Conservation (phyloP, 2,329 filamentous ascomycete species). For the Dactylellina sp. region DNA sequence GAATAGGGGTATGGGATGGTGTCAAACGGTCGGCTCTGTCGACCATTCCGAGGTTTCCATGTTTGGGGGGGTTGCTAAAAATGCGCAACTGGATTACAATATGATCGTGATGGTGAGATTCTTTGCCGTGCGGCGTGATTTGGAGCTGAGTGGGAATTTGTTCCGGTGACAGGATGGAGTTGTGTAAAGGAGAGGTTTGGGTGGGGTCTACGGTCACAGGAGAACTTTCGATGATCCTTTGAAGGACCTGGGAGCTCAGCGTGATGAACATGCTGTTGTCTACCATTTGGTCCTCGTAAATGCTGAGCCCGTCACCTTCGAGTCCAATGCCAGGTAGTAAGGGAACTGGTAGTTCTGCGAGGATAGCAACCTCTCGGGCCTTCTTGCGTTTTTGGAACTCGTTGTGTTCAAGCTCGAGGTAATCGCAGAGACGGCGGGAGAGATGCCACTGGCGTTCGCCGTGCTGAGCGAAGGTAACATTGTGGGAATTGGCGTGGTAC, state of each 20-base stretch:
- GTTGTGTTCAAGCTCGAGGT: constrained; percentile 42
- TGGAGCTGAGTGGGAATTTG: constrained; percentile 16
- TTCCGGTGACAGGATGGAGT: constrained; percentile 5
- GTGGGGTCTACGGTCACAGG: constrained; percentile 48
- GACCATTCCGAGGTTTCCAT: constrained; percentile 24
- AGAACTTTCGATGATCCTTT: constrained; percentile 53
- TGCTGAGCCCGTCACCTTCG: constrained; percentile 14
- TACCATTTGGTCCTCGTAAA: constrained; percentile 31
- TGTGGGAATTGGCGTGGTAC: constrained; percentile 48
- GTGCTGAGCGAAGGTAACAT: constrained; percentile 49
- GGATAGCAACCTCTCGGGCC: constrained; percentile 34
- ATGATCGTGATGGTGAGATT: constrained; percentile 30
- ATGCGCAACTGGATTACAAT: constrained; percentile 48
- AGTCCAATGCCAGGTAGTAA: constrained; percentile 25
- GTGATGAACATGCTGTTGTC: constrained; percentile 44
- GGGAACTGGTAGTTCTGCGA: constrained; percentile 24
- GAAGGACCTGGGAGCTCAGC: constrained; percentile 36
- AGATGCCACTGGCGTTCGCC: constrained; percentile 48
- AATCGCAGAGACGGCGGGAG: constrained; percentile 48
- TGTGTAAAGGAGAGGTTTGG: constrained; percentile 4
- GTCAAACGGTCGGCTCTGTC: constrained; percentile 36
- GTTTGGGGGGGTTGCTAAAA: constrained; percentile 30
- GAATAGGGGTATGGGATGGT: constrained; percentile 46
- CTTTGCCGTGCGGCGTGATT: constrained; percentile 21
- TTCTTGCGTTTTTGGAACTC: constrained; percentile 54